phyloP scores from a whole-genome alignment of 2,329 filamentous ascomycete species.

The Aspergillus transmontanensis region DNA sequence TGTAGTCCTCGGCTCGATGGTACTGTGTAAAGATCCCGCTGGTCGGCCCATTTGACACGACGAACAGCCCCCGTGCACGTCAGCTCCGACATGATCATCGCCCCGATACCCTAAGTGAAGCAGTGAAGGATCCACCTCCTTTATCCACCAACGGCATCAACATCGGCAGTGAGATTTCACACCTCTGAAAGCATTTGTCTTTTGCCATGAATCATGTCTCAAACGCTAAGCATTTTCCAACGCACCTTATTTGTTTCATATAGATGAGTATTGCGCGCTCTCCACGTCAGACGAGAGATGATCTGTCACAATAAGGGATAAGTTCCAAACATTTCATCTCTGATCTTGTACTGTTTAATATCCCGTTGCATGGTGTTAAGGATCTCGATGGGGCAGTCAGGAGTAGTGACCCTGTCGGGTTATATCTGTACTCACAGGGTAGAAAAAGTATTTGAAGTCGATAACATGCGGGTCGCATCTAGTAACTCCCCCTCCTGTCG shows the following conservation, averaged over 20 bases:
- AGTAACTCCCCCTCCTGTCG: background rate
- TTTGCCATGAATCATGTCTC: background rate
- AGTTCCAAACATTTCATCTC: background rate
- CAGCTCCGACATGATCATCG: background rate
- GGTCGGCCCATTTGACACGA: background rate
- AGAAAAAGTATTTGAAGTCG: background rate
- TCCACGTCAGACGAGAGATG: background rate
- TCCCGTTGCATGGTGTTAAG: background rate
- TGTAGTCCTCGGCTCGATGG: background rate
- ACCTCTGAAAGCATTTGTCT: conserved; percentile 27
- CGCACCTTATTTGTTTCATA: background rate
- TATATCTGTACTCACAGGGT: background rate
- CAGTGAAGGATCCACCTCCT: background rate
- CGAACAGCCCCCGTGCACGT: background rate
- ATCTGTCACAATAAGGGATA: background rate
- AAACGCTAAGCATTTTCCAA: background rate
- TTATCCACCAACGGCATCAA: background rate
- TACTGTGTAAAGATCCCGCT: background rate
- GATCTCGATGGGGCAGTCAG: background rate
- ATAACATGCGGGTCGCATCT: background rate
- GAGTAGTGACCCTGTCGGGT: background rate
- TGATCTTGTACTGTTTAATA: background rate
- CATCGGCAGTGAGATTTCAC: background rate
- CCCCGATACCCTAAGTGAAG: background rate
- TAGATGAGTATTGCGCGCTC: background rate